A percentile compares a stretch with the other conserved stretches of the same genome.
Evolutionary conservation across 2,329 filamentous ascomycete species (phyloP).

Genomic region (Diaporthe ilicicola): DNA sequence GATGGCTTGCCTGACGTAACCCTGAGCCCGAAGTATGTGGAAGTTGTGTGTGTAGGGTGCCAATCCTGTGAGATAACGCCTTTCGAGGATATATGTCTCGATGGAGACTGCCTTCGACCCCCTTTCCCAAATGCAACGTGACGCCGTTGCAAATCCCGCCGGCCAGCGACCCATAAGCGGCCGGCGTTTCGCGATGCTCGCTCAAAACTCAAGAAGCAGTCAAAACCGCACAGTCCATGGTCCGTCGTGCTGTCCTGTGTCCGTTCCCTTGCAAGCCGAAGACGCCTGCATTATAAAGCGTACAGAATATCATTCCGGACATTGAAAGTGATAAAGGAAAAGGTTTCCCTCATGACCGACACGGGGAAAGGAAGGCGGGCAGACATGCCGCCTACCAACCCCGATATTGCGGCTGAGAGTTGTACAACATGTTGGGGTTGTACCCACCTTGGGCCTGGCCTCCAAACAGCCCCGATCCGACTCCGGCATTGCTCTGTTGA

Average conservation of each 20-base stretch:
- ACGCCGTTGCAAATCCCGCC: constrained; percentile 35
- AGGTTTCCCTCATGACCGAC: not conserved
- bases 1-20: constrained; percentile 72
- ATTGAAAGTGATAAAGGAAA: constrained; percentile 23
- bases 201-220: constrained; percentile 34
- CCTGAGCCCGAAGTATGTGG: constrained; percentile 47
- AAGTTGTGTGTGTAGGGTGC: constrained; percentile 35
- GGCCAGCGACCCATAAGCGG: constrained; percentile 31
- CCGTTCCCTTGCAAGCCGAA: constrained; percentile 32
- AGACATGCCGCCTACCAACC: constrained; percentile 63
- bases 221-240: constrained; percentile 29
- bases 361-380: not conserved
- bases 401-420: constrained; percentile 64
- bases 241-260: constrained; percentile 34
- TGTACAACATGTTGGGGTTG: constrained; percentile 86
- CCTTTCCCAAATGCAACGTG: constrained; percentile 40
- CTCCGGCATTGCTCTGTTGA: constrained; percentile 81
- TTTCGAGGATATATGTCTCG: constrained; percentile 26
- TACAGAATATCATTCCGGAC: constrained; percentile 29
- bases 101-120: constrained; percentile 36
- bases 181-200: constrained; percentile 37
- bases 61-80: constrained; percentile 33
- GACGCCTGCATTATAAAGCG: constrained; percentile 33
- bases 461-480: constrained; percentile 89
- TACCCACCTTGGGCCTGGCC: constrained; percentile 94